Conservation (phyloP, 345 rosid genomes). For the Pistacia atlantica region DNA sequence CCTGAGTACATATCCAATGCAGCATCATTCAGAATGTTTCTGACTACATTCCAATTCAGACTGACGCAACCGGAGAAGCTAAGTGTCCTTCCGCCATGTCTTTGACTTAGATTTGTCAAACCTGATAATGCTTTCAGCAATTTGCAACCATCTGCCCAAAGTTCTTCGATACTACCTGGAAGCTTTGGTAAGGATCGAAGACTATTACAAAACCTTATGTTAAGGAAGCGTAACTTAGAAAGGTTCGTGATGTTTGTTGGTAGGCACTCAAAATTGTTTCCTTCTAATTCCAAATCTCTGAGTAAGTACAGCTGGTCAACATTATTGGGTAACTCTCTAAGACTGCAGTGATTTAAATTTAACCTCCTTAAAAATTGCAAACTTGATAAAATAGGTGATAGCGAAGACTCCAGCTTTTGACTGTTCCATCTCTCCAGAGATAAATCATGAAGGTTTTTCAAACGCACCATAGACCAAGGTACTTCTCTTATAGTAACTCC, state of each 20-base stretch:
- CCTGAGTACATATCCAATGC: too few relatives aligned
- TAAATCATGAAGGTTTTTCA: neutral
- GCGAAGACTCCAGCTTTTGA: neutral
- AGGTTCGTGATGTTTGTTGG: slow-evolving; percentile 17
- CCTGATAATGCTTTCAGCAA: neutral
- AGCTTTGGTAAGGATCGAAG: slow-evolving; percentile 10
- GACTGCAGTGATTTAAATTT: neutral
- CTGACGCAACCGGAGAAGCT: too few relatives aligned
- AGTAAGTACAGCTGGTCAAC: neutral
- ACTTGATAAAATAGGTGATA: neutral
- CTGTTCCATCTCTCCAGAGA: neutral
- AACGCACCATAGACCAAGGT: neutral
- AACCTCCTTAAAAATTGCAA: neutral
- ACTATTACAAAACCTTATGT: neutral
- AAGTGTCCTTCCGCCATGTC: too few relatives aligned
- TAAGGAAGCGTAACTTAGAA: neutral
- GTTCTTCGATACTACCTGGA: neutral
- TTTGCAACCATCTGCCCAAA: neutral
- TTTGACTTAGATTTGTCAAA: neutral
- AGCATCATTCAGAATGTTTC: too few relatives aligned
- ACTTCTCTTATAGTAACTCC: neutral
- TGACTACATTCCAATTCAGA: too few relatives aligned
- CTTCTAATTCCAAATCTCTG: neutral
- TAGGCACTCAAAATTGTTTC: neutral
- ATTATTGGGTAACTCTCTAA: neutral